phyloP scores from a whole-genome alignment of 495 filamentous ascomycete genomes.

The Chaetomidium leptoderma region DNA sequence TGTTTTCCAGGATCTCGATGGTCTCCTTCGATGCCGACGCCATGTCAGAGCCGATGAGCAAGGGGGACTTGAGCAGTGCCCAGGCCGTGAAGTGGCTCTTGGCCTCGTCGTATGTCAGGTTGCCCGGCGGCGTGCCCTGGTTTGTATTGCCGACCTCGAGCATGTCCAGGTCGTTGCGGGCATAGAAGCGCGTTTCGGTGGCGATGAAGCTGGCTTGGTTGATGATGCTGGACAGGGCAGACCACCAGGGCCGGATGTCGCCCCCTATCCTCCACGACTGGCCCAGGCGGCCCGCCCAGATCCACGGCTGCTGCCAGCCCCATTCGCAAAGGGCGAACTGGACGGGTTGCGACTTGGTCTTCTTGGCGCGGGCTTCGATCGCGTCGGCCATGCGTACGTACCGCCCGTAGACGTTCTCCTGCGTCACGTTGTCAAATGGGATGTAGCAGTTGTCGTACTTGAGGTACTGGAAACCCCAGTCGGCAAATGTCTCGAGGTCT shows the following conservation, averaged over 20 bases:
- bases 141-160: slow-evolving; percentile 40
- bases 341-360: not conserved
- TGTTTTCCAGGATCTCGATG: slow-evolving; percentile 32
- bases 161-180: slow-evolving; percentile 45
- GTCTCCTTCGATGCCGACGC: slow-evolving; percentile 22
- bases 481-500: slow-evolving; percentile 43
- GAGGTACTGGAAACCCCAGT: slow-evolving; percentile 44
- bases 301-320: slow-evolving; percentile 39
- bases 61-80: slow-evolving; percentile 48
- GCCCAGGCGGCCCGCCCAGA: slow-evolving; percentile 48
- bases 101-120: slow-evolving; percentile 29
- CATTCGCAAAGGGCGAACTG: slow-evolving; percentile 29
- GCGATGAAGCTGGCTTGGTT: slow-evolving; percentile 43
- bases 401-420: slow-evolving; percentile 31
- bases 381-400: slow-evolving; percentile 32
- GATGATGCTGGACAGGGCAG: slow-evolving; percentile 48
- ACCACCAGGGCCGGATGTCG: slow-evolving; percentile 45
- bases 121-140: slow-evolving; percentile 5
- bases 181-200: slow-evolving; percentile 31
- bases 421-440: slow-evolving; percentile 27
- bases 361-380: slow-evolving; percentile 18
- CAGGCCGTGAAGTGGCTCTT: slow-evolving; percentile 50
- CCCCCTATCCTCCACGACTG: slow-evolving; percentile 54
- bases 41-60: slow-evolving; percentile 48
- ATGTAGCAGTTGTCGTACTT: slow-evolving; percentile 54